Base-by-base conservation (phyloP, 352 stramenopile genomes). In the Elongisporangium undulatum region DNA sequence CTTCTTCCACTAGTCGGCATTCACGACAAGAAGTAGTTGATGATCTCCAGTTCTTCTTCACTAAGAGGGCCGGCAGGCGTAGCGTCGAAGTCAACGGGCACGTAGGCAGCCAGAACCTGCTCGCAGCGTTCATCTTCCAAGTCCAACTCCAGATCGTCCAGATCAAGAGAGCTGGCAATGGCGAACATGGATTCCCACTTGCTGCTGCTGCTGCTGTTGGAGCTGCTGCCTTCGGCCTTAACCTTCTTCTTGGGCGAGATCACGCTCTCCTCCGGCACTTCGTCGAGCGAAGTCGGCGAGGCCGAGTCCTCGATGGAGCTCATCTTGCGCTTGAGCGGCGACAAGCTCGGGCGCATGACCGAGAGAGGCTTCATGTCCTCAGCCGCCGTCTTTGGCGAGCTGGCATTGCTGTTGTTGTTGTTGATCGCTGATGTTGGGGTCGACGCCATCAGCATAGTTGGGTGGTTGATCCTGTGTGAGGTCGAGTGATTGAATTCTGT, bases 181-280 rank as follows among this genome's bases (percentile, higher is more conserved):
- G 69, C 61, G 17, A 69, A 59, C 56, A 65, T 53, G 56, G 51
- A 64, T 49, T 71, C 67, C 69, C 66, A 77, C 57, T 77, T 80
- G 63, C 19, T 68, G 55, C 65, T 59, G 12, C 29, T 54, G 49
- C 51, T 63, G 39, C 45, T 63, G 24, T 68, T 55, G 24, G 56
- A 41, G n/a, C 21, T 41, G 45, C 19, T 41, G 17, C 64, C 57
- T 52, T 78, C 67, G 23, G 69, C 60, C 34, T 67, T 68, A 4
- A 52, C 38, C 56, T 82, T 82, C 67, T 82, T 82, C 69, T 78
- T 82, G 34, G 72, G 69, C 20, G 72, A 82, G 52, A 82, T 82
- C 34, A 69, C 64, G 52, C 50, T 49, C 60, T 66, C 55, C 55
- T 75, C 69, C 24, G 66, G 51, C 39, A 75, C 63, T 38, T 80